Evolutionary conservation across 768 basidiomycete species (phyloP), one percentile per base, ranked within the genome.

Genomic region (Sporobolomyces phaffii): DNA sequence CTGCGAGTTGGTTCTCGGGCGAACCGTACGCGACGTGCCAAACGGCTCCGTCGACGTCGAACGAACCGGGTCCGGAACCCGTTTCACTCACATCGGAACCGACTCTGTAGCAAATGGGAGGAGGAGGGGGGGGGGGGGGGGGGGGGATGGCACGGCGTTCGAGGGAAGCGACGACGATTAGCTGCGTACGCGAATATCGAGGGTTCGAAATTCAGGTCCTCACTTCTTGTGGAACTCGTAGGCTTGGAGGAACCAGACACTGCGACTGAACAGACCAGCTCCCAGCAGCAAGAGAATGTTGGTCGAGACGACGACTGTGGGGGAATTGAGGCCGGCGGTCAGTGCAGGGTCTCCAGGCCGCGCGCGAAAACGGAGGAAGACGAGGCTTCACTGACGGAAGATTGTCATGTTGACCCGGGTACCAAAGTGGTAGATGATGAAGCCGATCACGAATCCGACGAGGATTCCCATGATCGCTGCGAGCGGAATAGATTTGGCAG

Each of bases 251-350:
- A 82, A 79, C 72, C 87, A 85, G 26, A 90, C 81, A 7, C 86
- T 81, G 77, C 84, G 88, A 71, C 86, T 87, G 80, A 93, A 91
- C 29, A 98, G 83, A 20, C 94, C 94, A 0, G 94, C 87, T 31
- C 94, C 94, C 77, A 98, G 90, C 74, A 97, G 85, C 15, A 69
- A 96, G 83, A 97, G 81, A 69, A 97, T 79, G 81, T 90, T 90
- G 54, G 94, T 94, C 82, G 94, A 97, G 52, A 85, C 81, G 72
- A 96, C 79, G 57, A 98, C 53, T 54, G 38, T 9, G 38, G 38
- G 38, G n/a, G n/a, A n/a, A n/a, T n/a, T n/a, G n/a, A 38, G 38
- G 38, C 10, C 10, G 38, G 38, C 10, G 38, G 38, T 9, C 38
- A 38, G 17, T 38, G 17, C 17, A 17, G 38, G 10, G 38, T 17